Conservation (phyloP, 1,139 yeast genomes). For the Lodderomyces orthopsilosis region DNA sequence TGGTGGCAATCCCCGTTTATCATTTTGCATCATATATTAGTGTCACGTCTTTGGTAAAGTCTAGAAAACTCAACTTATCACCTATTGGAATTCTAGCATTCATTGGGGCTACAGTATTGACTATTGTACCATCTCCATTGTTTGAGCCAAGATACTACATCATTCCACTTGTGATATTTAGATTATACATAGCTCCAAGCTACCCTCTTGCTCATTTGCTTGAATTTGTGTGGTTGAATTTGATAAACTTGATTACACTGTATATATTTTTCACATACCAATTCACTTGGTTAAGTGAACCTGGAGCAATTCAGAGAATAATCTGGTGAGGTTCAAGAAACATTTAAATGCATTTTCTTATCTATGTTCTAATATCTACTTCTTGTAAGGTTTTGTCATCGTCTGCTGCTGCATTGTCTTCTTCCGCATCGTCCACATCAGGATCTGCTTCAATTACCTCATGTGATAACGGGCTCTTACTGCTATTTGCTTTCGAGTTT, state of each 20-base stretch:
- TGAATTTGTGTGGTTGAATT: constrained; percentile 63
- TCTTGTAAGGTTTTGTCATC: constrained; percentile 11
- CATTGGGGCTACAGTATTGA: constrained; percentile 51
- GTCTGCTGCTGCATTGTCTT: constrained; percentile 1
- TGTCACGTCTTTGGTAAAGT: constrained; percentile 20
- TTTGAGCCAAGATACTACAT: constrained; percentile 93
- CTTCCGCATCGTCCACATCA: constrained; percentile 6
- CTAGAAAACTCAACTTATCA: constrained; percentile 18
- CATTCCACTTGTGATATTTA: constrained; percentile 73
- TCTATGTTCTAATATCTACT: constrained; percentile 8
- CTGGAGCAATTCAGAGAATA: constrained; percentile 63
- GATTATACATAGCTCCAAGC: constrained; percentile 52
- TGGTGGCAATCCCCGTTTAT: constrained; percentile 61
- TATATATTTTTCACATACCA: constrained; percentile 58
- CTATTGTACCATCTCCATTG: constrained; percentile 84
- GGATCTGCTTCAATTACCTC: constrained; percentile 11
- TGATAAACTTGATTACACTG: constrained; percentile 53
- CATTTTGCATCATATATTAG: constrained; percentile 63
- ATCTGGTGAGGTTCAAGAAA: constrained; percentile 62
- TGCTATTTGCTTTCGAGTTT: background rate
- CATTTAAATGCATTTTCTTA: background rate
- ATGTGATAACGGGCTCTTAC: constrained; percentile 14
- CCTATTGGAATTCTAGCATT: constrained; percentile 44
- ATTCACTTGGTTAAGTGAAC: constrained; percentile 67
- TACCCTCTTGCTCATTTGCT: constrained; percentile 36